Conservation (phyloP, 2,329 filamentous ascomycete genomes). For the Thermoascus crustaceus region DNA sequence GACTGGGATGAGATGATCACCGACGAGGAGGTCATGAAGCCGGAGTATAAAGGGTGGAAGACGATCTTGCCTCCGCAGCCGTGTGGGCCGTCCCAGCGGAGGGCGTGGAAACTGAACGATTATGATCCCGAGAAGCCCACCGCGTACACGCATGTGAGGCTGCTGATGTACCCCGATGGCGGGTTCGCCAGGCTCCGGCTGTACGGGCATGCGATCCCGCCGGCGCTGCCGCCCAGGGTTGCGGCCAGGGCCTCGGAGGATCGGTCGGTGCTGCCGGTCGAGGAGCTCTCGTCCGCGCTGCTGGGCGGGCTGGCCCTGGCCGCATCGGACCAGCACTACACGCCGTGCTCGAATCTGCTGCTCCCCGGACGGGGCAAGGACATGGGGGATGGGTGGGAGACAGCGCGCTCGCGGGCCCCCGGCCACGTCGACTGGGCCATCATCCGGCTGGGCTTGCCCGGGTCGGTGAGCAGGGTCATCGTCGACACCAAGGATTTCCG, state of each 20-base stretch:
- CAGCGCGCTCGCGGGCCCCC: slow-evolving; percentile 29
- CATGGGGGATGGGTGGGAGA: slow-evolving; percentile 41
- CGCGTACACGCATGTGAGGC: slow-evolving; percentile 35
- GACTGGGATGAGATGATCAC: too few species aligned
- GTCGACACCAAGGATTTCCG: slow-evolving; percentile 40
- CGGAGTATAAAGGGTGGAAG: slow-evolving; percentile 29
- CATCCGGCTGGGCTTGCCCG: slow-evolving; percentile 31
- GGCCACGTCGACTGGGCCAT: slow-evolving; percentile 38
- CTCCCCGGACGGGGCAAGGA: slow-evolving; percentile 37
- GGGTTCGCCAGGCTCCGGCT: slow-evolving; percentile 36
- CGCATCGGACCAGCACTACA: slow-evolving; percentile 37
- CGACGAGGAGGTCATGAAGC: slow-evolving; percentile 24
- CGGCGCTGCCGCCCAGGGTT: slow-evolving; percentile 12
- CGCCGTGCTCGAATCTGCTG: slow-evolving; percentile 31
- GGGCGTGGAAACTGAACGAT: slow-evolving; percentile 31
- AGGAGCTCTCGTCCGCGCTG: slow-evolving; percentile 35
- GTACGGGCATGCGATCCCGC: slow-evolving; percentile 35
- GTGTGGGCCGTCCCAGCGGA: slow-evolving; percentile 35
- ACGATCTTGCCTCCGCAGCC: slow-evolving; percentile 30
- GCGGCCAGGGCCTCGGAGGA: too few species aligned
- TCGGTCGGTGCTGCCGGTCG: slow-evolving; percentile 11
- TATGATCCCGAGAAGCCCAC: slow-evolving; percentile 17
- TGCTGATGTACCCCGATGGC: slow-evolving; percentile 41
- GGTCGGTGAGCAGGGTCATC: slow-evolving; percentile 29
- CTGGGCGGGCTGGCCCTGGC: slow-evolving; percentile 32